Evolutionary conservation across 2,329 filamentous ascomycete species (phyloP).

Genomic region (Neonectria neomacrospora): DNA sequence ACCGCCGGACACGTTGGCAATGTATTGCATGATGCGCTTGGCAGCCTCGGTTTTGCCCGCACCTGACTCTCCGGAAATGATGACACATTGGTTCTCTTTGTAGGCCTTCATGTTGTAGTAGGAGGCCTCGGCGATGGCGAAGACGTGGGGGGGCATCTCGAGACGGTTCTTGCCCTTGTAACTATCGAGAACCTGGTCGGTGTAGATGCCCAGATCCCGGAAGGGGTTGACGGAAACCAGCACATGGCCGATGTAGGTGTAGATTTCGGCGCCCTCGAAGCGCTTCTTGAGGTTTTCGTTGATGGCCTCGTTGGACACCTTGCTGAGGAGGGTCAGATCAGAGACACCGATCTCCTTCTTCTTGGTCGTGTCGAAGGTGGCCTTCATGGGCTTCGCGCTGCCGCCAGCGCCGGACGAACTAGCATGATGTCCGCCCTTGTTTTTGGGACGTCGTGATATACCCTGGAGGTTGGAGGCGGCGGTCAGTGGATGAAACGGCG

Average conservation of each 20-base stretch:
- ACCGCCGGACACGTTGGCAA: constrained; percentile 94
- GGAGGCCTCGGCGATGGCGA: constrained; percentile 92
- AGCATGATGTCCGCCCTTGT: constrained; percentile 52
- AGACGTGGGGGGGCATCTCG: constrained; percentile 95
- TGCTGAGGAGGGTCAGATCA: constrained; percentile 96
- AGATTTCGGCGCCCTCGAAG: constrained; percentile 97
- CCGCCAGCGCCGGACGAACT: constrained; percentile 52
- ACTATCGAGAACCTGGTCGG: constrained; percentile 89
- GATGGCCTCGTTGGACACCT: constrained; percentile 98
- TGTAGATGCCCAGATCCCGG: constrained; percentile 97
- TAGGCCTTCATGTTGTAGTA: constrained; percentile 99
- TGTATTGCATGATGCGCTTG: constrained; percentile 99
- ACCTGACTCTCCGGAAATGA: constrained; percentile 98
- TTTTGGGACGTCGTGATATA: constrained; percentile 56
- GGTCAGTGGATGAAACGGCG: constrained; percentile 31
- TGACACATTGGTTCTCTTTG: constrained; percentile 98
- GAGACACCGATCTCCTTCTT: constrained; percentile 99
- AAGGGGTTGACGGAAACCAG: constrained; percentile 99
- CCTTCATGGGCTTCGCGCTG: constrained; percentile 85
- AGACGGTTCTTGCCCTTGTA: constrained; percentile 98
- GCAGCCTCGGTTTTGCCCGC: constrained; percentile 98
- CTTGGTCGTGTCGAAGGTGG: constrained; percentile 93
- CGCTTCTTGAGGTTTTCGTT: constrained; percentile 99
- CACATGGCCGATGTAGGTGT: constrained; percentile 99
- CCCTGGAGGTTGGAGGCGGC: constrained; percentile 42